Conservation (phyloP, 108 stramenopile species). For the Nitzschia putrida region DNA sequence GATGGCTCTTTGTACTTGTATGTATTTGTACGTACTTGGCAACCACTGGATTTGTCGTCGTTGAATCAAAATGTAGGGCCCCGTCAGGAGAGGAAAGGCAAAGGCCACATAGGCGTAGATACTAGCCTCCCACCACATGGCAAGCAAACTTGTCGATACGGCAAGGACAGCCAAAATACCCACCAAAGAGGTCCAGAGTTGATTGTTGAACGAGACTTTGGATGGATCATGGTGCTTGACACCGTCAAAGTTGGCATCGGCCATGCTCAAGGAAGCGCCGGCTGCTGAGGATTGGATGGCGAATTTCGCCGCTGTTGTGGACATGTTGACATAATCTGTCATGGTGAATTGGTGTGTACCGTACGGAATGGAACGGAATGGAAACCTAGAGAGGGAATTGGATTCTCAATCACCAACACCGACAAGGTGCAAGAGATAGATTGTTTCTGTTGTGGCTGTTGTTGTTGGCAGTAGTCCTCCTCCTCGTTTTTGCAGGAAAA, state of each 20-base stretch:
- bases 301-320: background rate
- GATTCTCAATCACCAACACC: too few species aligned
- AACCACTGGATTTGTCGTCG: slow-evolving; percentile 28
- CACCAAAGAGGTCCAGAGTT: slow-evolving; percentile 9
- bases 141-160: slow-evolving; percentile 15
- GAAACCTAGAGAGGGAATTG: too few species aligned
- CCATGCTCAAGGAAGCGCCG: slow-evolving; percentile 13
- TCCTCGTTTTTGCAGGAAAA: too few species aligned
- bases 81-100: slow-evolving; percentile 35
- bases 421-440: too few species aligned
- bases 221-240: slow-evolving; percentile 1
- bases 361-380: too few species aligned
- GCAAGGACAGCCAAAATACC: slow-evolving; percentile 24
- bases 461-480: too few species aligned
- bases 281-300: slow-evolving; percentile 20
- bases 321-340: slow-evolving; percentile 18
- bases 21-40: slow-evolving; percentile 23
- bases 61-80: slow-evolving; percentile 33
- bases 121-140: slow-evolving; percentile 38
- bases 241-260: slow-evolving; percentile 21
- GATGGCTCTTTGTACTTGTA: background rate
- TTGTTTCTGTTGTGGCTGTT: too few species aligned
- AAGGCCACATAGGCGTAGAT: slow-evolving; percentile 31
- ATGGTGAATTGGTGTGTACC: slow-evolving; percentile 1
- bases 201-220: slow-evolving; percentile 1